Percentiles rank a stretch among this genome's conserved stretches.
phyloP scores from a whole-genome alignment of 768 basidiomycete species.

The Cubamyces sp. region DNA sequence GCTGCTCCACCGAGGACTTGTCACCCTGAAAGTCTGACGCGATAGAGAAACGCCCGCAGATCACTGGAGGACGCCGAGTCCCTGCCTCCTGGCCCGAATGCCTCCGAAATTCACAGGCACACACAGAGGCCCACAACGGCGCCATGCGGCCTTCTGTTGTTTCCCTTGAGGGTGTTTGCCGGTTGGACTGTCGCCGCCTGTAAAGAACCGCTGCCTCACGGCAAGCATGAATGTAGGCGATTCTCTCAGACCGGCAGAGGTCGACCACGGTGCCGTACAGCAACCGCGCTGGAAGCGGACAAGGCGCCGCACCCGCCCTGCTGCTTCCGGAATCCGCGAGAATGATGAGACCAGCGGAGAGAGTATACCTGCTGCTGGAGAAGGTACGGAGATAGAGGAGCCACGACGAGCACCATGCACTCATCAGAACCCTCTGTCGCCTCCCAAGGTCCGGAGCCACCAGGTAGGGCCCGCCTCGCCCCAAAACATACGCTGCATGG shows the following conservation, averaged over 20 bases:
- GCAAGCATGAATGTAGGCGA: neutral
- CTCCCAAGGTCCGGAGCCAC: neutral
- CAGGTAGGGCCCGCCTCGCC: neutral
- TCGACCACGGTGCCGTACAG: neutral
- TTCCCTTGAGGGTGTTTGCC: neutral
- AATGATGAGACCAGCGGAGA: neutral
- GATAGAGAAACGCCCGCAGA: neutral
- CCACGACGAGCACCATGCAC: neutral
- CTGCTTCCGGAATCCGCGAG: neutral
- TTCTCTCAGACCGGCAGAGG: neutral
- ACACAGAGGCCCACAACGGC: slow-evolving; percentile 11
- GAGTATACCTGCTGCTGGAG: neutral
- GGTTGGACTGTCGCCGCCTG: too few relatives aligned
- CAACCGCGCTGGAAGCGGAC: slow-evolving; percentile 1
- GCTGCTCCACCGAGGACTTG: neutral
- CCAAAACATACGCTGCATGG: neutral
- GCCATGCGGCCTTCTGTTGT: neutral
- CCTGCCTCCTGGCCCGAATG: neutral
- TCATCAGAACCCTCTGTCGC: neutral
- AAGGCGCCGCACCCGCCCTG: neutral
- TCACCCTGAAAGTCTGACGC: neutral
- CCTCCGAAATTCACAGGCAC: neutral
- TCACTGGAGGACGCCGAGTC: neutral
- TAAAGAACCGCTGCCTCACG: neutral
- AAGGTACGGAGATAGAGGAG: neutral